Base-by-base conservation (phyloP, 1,284 basidiomycete genomes). In the Meripilus lineatus region DNA sequence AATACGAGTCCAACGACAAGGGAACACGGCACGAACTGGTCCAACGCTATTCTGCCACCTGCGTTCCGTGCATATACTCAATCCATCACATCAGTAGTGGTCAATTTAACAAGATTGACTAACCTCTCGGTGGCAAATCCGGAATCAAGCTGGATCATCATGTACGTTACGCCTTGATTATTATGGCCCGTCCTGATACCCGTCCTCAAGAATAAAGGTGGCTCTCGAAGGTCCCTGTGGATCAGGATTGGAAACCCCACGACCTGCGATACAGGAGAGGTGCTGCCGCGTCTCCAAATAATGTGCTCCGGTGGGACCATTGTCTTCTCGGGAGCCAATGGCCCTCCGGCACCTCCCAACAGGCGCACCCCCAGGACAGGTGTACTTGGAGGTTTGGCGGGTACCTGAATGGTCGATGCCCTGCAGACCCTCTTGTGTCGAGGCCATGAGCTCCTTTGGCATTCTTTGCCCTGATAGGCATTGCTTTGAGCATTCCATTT, bases 11-110 rank as follows among this genome's bases (percentile, higher is more conserved):
- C 7, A 30, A 14, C 25, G 17, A 10, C 17, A 15, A 35, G 18
- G 15, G 20, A 11, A 5, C 11, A 11, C 26, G 28, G 28, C 20
- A 44, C 41, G 6, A 26, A 47, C 46, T 11, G 46, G 46, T n/a
- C 49, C 46, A 28, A 48, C 45, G 23, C 45, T 47, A 24, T 50
- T 44, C 28, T 44, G 46, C 43, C 46, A 48, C 21, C 46, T 45
- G 23, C 18, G 13, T 14, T n/a, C n/a, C n/a, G 13, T 10, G 15
- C 32, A 35, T 5, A n/a, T n/a, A n/a, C n/a, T n/a, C n/a, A n/a
- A n/a, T n/a, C n/a, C 26, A 28, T 10, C 8, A 20, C 14, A 21
- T 7, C 14, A 5, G 14, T 5, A n/a, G 4, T n/a, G 7, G 3
- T n/a, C 6, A 46, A n/a, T 17, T 38, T 32, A 10, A 25, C n/a